A percentile compares a stretch with the other conserved stretches of the same genome.
These are phyloP conservation scores for Coniochaeta sp. DNA, from an alignment of 2,329 filamentous ascomycete genomes.

Conservation along the genomic window DNA sequence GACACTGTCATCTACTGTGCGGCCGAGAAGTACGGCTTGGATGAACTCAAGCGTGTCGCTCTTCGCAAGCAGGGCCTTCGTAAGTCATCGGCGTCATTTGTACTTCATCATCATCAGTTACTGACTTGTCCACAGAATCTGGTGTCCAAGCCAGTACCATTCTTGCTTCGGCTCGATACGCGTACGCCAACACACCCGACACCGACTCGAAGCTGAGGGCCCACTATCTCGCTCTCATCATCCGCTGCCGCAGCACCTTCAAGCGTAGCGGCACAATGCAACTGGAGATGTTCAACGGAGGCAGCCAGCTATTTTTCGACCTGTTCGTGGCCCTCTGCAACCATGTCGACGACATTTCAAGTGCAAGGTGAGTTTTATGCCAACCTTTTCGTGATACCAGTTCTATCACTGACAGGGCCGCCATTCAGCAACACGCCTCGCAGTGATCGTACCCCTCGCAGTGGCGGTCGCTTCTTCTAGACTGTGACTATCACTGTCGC, in stretches of 20 bases:
- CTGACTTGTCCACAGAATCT: conserved; percentile 40
- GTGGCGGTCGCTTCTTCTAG: conserved; percentile 32
- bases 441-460: conserved; percentile 28
- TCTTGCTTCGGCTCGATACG: conserved; percentile 77
- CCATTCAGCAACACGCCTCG: conserved; percentile 29
- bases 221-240: conserved; percentile 88
- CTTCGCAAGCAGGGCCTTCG: conserved; percentile 84
- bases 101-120: conserved; percentile 2
- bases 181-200: conserved; percentile 83
- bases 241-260: conserved; percentile 78
- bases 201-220: conserved; percentile 84
- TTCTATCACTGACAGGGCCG: neutral
- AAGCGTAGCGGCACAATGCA: conserved; percentile 95
- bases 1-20: conserved; percentile 90
- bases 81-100: conserved; percentile 25
- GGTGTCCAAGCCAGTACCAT: conserved; percentile 82
- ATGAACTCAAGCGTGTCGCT: conserved; percentile 76
- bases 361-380: conserved; percentile 38
- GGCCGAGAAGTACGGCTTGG: conserved; percentile 74
- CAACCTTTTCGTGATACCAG: neutral
- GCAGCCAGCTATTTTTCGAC: conserved; percentile 80
- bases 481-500: neutral
- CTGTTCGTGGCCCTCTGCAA: conserved; percentile 90
- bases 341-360: conserved; percentile 67
- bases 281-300: conserved; percentile 83